Conservation (phyloP, 108 stramenopile genomes). For the Phaeodactylum tricornutum region DNA sequence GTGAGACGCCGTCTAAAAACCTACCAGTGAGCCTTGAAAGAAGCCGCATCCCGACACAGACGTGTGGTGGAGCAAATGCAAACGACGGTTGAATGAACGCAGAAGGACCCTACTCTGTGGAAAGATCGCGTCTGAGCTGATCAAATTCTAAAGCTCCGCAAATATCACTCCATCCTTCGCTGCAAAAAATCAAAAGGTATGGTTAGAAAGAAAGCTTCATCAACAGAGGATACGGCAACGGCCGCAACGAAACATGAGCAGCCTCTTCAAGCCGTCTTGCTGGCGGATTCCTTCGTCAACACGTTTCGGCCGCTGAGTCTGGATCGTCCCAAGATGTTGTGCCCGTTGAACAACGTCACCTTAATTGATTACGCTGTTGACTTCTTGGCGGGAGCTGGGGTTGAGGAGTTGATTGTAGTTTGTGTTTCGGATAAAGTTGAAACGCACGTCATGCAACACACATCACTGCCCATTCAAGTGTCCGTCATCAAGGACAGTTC, state of each 20-base stretch:
- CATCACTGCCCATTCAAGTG: constrained; percentile 28
- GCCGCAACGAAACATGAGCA: constrained; percentile 53
- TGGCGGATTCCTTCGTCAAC: constrained; percentile 78
- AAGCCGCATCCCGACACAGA: no score
- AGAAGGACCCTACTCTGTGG: no score
- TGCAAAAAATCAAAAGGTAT: no score
- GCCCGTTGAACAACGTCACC: constrained; percentile 90
- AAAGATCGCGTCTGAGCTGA: no score
- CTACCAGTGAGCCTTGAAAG: no score
- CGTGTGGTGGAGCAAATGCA: no score
- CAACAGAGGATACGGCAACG: constrained; percentile 12
- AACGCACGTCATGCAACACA: constrained; percentile 28
- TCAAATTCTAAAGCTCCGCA: no score
- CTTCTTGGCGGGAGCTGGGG: constrained; percentile 81
- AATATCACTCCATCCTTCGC: no score
- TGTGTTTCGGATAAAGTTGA: constrained; percentile 60
- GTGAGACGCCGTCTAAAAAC: no score
- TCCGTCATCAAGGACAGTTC: constrained; percentile 46
- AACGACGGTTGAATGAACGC: no score
- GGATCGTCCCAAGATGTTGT: constrained; percentile 58
- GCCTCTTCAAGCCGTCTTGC: constrained; percentile 83
- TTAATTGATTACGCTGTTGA: constrained; percentile 91
- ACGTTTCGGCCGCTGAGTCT: constrained; percentile 66
- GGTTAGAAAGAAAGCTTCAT: no score
- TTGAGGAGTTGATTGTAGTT: constrained; percentile 66